phyloP scores from a whole-genome alignment of 2,329 filamentous ascomycete genomes.

The Lachnellula willkommii region DNA sequence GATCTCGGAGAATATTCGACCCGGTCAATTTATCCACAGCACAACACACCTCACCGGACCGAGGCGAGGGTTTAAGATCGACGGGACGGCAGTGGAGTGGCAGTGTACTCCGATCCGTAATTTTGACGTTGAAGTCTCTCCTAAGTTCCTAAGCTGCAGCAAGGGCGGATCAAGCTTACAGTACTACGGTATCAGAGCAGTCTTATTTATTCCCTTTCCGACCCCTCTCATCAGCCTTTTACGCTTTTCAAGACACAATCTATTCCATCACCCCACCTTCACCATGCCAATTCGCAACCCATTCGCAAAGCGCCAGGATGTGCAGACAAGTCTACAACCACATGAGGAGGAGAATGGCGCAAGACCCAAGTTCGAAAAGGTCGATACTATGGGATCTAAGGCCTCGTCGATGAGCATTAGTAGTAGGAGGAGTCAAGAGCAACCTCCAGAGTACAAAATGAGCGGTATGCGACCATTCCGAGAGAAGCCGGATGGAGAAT shows the following conservation, averaged over 20 bases:
- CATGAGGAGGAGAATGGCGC: conserved; percentile 50
- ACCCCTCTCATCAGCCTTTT: neutral
- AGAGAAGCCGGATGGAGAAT: neutral
- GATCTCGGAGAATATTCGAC: no score
- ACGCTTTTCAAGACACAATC: neutral
- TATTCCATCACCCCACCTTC: neutral
- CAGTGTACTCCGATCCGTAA: neutral
- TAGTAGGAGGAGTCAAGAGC: conserved; percentile 54
- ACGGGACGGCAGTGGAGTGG: neutral
- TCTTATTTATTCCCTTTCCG: no score
- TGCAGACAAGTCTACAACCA: conserved; percentile 19
- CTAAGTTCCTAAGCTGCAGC: neutral
- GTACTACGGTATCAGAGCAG: neutral
- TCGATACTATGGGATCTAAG: conserved; percentile 58
- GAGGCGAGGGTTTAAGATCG: neutral
- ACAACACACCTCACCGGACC: neutral
- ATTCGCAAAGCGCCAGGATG: conserved; percentile 55
- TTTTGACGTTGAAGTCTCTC: neutral
- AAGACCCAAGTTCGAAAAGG: conserved; percentile 52
- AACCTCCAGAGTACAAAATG: conserved; percentile 69
- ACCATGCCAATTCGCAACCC: conserved; percentile 69
- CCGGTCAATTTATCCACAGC: neutral
- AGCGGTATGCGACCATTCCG: conserved; percentile 55
- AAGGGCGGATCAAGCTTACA: neutral
- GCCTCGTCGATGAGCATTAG: conserved; percentile 57